phyloP scores from a whole-genome alignment of 208 protist species.

The Leptomonas pyrrhocoris region DNA sequence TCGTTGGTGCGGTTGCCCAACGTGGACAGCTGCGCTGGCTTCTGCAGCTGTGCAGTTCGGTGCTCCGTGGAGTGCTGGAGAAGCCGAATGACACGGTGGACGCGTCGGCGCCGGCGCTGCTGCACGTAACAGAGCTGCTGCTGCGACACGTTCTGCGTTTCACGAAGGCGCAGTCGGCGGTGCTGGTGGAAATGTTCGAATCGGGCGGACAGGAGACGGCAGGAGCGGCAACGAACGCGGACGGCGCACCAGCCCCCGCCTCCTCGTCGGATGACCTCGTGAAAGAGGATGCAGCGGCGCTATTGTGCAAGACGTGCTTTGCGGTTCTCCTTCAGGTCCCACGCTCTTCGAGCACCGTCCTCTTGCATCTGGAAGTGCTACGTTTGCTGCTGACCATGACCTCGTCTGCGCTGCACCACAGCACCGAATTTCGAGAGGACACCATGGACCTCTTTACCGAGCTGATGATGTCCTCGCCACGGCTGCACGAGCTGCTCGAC shows the following conservation, averaged over 20 bases:
- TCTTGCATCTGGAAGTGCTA: constrained; percentile 54
- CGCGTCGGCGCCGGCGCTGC: constrained; percentile 27
- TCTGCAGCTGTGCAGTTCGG: constrained; percentile 40
- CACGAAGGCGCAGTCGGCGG: constrained; percentile 34
- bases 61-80: constrained; percentile 36
- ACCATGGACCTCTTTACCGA: constrained; percentile 82
- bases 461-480: constrained; percentile 58
- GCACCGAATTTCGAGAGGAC: constrained; percentile 44
- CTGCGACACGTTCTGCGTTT: constrained; percentile 58
- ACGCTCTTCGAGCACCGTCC: constrained; percentile 38
- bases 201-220: not conserved
- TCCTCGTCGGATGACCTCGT: not conserved
- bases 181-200: constrained; percentile 47
- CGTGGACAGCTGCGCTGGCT: constrained; percentile 63
- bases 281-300: constrained; percentile 23
- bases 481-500: constrained; percentile 41
- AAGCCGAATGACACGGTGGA: constrained; percentile 24
- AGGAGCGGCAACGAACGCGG: not conserved
- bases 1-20: constrained; percentile 1
- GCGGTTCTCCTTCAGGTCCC: constrained; percentile 48
- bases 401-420: constrained; percentile 79
- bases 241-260: not conserved
- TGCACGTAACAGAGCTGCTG: constrained; percentile 61
- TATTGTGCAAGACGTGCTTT: constrained; percentile 59
- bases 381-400: constrained; percentile 78